Evolutionary conservation across 2,329 filamentous ascomycete genomes (phyloP).

Genomic region (Alternaria arbusti): DNA sequence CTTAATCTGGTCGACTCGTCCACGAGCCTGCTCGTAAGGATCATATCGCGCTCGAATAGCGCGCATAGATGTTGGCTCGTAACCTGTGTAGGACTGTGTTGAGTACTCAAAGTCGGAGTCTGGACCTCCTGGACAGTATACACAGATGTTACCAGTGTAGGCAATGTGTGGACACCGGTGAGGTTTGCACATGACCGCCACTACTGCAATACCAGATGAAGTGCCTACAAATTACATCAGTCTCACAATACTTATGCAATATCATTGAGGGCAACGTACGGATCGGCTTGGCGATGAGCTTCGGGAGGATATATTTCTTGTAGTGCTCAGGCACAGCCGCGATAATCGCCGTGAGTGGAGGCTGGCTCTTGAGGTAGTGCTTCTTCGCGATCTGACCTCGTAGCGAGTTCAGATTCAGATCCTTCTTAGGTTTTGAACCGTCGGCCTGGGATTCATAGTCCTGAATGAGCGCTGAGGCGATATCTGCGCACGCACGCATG

Average conservation of each 20-base stretch:
- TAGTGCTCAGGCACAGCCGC: slow-evolving; percentile 99
- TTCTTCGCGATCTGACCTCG: slow-evolving; percentile 90
- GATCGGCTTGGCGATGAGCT: slow-evolving; percentile 96
- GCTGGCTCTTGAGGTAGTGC: slow-evolving; percentile 85
- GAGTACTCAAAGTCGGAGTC: slow-evolving; percentile 99
- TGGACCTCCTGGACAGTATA: slow-evolving; percentile 96
- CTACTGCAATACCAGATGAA: slow-evolving; percentile 95
- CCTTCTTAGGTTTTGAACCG: slow-evolving; percentile 73
- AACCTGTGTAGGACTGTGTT: slow-evolving; percentile 97
- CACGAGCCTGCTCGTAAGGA: slow-evolving; percentile 95
- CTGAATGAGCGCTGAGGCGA: slow-evolving; percentile 91
- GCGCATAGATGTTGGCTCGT: slow-evolving; percentile 98
- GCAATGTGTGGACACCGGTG: slow-evolving; percentile 97
- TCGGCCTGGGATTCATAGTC: slow-evolving; percentile 86
- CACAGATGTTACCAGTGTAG: slow-evolving; percentile 98
- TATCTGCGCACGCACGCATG: slow-evolving; percentile 92
- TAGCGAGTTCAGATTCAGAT: slow-evolving; percentile 91
- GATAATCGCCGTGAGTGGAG: slow-evolving; percentile 94
- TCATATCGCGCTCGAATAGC: slow-evolving; percentile 97
- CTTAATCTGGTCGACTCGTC: slow-evolving; percentile 95
- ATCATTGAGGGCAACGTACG: slow-evolving; percentile 58
- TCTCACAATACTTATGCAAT: background rate
- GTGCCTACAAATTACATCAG: slow-evolving; percentile 65
- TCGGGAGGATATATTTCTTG: slow-evolving; percentile 98
- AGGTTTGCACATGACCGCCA: slow-evolving; percentile 99